Percentiles rank a stretch among this genome's conserved stretches.
These are phyloP conservation scores for Backusella psychrophila DNA, from an alignment of 192 early-diverging fungal genomes.

Conservation along the genomic window DNA sequence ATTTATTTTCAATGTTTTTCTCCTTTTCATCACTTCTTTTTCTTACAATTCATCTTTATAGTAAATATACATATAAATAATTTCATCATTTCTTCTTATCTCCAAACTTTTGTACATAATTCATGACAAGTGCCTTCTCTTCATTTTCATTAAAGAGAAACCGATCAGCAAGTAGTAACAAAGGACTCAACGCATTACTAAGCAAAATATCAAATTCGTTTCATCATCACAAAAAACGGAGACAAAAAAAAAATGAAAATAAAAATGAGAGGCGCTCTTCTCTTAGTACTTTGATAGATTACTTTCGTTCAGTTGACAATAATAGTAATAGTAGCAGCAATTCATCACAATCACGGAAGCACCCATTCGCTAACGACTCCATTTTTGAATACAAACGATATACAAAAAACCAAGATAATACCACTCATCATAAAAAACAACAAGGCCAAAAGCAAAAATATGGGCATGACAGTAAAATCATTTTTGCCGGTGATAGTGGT, in stretches of 20 bases:
- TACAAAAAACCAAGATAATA: neutral
- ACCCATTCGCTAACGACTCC: neutral
- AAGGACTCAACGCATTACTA: neutral
- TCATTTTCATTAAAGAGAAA: constrained; percentile 14
- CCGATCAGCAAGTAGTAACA: constrained; percentile 9
- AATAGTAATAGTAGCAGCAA: neutral
- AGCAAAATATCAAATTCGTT: constrained; percentile 12
- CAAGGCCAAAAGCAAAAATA: neutral
- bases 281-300: constrained; percentile 11
- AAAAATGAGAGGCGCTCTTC: neutral
- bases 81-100: constrained; percentile 4
- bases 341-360: neutral
- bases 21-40: constrained; percentile 5
- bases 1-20: neutral
- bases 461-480: neutral
- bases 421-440: neutral
- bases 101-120: neutral
- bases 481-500: neutral
- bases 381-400: constrained; percentile 12
- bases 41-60: neutral
- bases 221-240: neutral
- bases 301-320: neutral
- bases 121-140: constrained; percentile 10
- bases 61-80: constrained; percentile 1
- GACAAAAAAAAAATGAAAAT: neutral